Conservation (phyloP, 2,329 filamentous ascomycete species). For the Allantophomopsis cytisporea region DNA sequence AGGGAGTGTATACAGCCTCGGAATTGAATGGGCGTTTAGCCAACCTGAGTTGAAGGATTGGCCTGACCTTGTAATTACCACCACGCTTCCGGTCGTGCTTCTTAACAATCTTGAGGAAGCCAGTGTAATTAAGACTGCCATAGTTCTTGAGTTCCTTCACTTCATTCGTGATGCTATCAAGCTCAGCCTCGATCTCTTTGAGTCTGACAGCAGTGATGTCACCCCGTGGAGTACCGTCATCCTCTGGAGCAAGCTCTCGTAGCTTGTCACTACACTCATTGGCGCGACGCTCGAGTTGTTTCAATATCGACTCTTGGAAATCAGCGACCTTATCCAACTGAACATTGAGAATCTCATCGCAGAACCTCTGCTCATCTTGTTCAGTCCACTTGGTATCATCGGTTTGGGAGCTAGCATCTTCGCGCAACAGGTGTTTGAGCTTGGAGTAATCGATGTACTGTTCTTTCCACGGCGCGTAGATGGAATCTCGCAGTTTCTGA, state of each 20-base stretch:
- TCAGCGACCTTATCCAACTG: slow-evolving; percentile 89
- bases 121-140: slow-evolving; percentile 92
- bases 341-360: slow-evolving; percentile 86
- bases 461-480: slow-evolving; percentile 80
- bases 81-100: slow-evolving; percentile 95
- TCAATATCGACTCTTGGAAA: slow-evolving; percentile 75
- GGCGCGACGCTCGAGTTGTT: slow-evolving; percentile 35
- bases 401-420: slow-evolving; percentile 41
- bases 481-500: slow-evolving; percentile 65
- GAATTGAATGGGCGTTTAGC: slow-evolving; percentile 89
- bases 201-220: slow-evolving; percentile 39
- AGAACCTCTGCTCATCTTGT: slow-evolving; percentile 85
- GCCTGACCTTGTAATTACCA: slow-evolving; percentile 72
- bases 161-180: slow-evolving; percentile 81
- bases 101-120: slow-evolving; percentile 95
- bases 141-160: slow-evolving; percentile 91
- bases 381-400: slow-evolving; percentile 73
- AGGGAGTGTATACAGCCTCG: slow-evolving; percentile 73
- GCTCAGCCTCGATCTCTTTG: slow-evolving; percentile 61
- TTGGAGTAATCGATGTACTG: slow-evolving; percentile 94
- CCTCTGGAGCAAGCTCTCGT: slow-evolving; percentile 61
- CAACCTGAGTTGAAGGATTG: slow-evolving; percentile 81
- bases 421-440: slow-evolving; percentile 79
- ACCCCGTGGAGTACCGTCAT: slow-evolving; percentile 29
- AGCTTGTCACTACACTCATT: slow-evolving; percentile 54